A percentile compares a stretch with the other conserved stretches of the same genome.
phyloP scores from a whole-genome alignment of 176 grass and related monocot species.

The Oropetium thomaeum region DNA sequence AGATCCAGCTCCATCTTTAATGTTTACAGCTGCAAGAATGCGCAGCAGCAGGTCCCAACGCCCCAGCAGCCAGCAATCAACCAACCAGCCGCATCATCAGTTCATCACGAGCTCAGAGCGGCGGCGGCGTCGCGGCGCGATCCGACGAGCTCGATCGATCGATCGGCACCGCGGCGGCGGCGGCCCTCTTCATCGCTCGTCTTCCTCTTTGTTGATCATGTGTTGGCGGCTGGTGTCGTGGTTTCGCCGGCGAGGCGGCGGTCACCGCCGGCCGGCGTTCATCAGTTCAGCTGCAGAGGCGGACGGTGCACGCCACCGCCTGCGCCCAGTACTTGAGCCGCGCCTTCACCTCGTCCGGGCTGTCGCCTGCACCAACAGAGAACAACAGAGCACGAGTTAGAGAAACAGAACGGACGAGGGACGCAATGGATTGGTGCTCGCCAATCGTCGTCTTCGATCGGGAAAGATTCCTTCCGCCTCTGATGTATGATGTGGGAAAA shows the following conservation, averaged over 20 bases:
- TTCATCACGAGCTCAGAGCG: background rate
- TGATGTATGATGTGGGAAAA: no score
- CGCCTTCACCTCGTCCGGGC: conserved; percentile 47
- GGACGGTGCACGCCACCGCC: conserved; percentile 47
- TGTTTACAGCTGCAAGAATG: background rate
- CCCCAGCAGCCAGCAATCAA: background rate
- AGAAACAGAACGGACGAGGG: no score
- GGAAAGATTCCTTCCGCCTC: background rate
- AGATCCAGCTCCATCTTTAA: background rate
- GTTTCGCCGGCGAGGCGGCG: background rate
- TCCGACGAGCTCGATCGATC: background rate
- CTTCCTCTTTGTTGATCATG: background rate
- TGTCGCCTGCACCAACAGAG: conserved; percentile 11
- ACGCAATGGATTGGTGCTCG: no score
- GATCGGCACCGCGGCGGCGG: background rate
- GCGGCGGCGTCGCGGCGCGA: background rate
- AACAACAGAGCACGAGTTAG: background rate
- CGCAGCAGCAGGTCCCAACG: background rate
- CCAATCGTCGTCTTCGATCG: no score
- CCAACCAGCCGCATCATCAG: no score
- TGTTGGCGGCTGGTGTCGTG: background rate
- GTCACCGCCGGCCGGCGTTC: background rate
- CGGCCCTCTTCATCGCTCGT: background rate
- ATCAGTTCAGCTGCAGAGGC: conserved; percentile 33
- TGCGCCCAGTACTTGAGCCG: conserved; percentile 54